These are phyloP conservation scores for Agrocybe chaxingu DNA, from an alignment of 768 basidiomycete genomes.

Conservation along the genomic window DNA sequence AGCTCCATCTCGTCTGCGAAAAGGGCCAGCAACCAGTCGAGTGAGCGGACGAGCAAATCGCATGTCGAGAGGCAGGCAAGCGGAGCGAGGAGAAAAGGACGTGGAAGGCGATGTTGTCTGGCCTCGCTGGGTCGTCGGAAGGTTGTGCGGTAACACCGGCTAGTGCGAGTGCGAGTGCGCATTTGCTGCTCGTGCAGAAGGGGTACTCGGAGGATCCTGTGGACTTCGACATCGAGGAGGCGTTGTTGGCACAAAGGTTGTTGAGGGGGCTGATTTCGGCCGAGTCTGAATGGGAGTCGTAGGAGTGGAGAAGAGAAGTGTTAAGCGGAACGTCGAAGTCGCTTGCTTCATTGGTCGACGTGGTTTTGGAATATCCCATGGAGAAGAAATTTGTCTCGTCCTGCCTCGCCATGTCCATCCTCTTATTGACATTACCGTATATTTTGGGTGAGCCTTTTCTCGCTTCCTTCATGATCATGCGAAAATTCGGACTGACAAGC, in stretches of 20 bases:
- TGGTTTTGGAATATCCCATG: too few relatives aligned
- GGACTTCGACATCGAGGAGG: slow-evolving; percentile 29
- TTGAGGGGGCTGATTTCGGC: slow-evolving; percentile 24
- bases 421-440: too few relatives aligned
- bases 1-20: slow-evolving; percentile 1
- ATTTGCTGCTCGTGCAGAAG: neutral
- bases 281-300: slow-evolving; percentile 11
- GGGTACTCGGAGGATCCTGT: slow-evolving; percentile 1
- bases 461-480: too few relatives aligned
- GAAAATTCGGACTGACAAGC: too few relatives aligned
- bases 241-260: slow-evolving; percentile 29
- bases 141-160: neutral
- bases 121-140: neutral
- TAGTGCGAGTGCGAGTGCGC: neutral
- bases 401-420: too few relatives aligned
- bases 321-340: too few relatives aligned
- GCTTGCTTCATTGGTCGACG: too few relatives aligned
- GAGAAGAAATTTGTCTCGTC: too few relatives aligned
- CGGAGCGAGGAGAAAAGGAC: slow-evolving; percentile 14
- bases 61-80: slow-evolving; percentile 4
- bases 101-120: slow-evolving; percentile 10
- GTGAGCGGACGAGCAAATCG: slow-evolving; percentile 4
- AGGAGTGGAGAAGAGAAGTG: too few relatives aligned
- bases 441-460: too few relatives aligned
- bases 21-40: slow-evolving; percentile 1